phyloP scores from a whole-genome alignment of 148 eudicot genomes.

The Arctostaphylos glauca region DNA sequence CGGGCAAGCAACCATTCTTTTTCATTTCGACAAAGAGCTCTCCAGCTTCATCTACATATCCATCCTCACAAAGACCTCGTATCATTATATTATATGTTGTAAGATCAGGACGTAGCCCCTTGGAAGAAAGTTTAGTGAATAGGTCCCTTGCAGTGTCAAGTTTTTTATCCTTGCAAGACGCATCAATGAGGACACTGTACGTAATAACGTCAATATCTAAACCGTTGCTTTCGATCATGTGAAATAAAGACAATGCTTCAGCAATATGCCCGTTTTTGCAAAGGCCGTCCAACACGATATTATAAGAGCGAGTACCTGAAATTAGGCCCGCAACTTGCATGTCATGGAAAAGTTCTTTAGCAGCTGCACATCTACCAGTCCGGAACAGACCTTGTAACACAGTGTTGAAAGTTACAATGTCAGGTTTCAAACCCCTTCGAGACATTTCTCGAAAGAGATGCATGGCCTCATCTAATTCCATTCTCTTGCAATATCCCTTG shows the following conservation, averaged over 20 bases:
- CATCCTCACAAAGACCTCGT: not conserved
- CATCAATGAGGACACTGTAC: conserved; percentile 13
- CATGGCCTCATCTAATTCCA: conserved; percentile 14
- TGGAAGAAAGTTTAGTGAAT: not conserved
- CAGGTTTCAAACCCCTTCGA: conserved; percentile 16
- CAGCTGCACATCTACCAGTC: conserved; percentile 10
- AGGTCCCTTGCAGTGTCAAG: not conserved
- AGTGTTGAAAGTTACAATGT: conserved; percentile 11
- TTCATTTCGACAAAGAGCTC: conserved; percentile 15
- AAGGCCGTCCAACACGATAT: conserved; percentile 5
- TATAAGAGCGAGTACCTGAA: not conserved
- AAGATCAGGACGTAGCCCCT: conserved; percentile 5
- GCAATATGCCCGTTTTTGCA: conserved; percentile 1
- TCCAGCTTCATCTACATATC: conserved; percentile 8
- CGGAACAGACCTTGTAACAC: conserved; percentile 13
- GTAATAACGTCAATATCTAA: not conserved
- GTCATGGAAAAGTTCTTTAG: conserved; percentile 7
- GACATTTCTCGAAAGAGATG: conserved; percentile 3
- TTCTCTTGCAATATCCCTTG: not conserved
- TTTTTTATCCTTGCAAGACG: not conserved
- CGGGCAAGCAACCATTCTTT: conserved; percentile 14
- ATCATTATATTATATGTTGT: conserved; percentile 8
- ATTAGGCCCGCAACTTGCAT: conserved; percentile 10
- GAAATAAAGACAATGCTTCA: conserved; percentile 8
- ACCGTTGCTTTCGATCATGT: not conserved